These are phyloP conservation scores for Starmerella roubikii DNA, from an alignment of 805 yeast species.

Conservation along the genomic window DNA sequence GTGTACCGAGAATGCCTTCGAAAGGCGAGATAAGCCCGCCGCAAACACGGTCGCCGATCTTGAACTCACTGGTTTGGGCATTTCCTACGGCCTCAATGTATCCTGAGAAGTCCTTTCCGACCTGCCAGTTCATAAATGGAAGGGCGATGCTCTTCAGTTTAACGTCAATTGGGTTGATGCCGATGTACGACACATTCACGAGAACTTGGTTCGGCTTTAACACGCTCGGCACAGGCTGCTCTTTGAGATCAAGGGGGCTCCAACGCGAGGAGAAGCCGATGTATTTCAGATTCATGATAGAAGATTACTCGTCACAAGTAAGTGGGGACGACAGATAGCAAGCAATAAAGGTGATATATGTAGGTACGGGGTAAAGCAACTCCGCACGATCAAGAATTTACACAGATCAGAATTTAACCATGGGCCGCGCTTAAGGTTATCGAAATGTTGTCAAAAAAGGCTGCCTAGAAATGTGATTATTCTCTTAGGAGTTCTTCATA, in stretches of 20 bases:
- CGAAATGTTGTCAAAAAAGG: too few species aligned
- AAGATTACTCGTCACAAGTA: too few species aligned
- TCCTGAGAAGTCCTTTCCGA: slow-evolving; percentile 64
- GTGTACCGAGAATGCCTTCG: slow-evolving; percentile 33
- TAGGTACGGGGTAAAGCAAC: too few species aligned
- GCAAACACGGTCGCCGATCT: slow-evolving; percentile 50
- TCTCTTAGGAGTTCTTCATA: too few species aligned
- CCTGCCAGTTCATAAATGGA: slow-evolving; percentile 5
- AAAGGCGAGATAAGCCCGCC: slow-evolving; percentile 33
- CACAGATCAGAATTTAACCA: too few species aligned
- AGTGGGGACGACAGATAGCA: too few species aligned
- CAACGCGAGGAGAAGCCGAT: slow-evolving; percentile 12
- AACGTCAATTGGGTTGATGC: slow-evolving; percentile 54
- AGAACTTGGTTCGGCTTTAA: slow-evolving; percentile 36
- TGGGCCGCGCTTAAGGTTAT: too few species aligned
- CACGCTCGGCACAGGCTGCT: slow-evolving; percentile 32
- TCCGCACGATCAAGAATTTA: too few species aligned
- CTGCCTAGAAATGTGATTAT: too few species aligned
- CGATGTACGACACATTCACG: slow-evolving; percentile 44
- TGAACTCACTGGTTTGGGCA: slow-evolving; percentile 28
- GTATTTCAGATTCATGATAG: slow-evolving; percentile 1
- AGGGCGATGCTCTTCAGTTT: slow-evolving; percentile 28
- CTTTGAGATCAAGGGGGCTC: slow-evolving; percentile 7
- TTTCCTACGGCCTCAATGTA: slow-evolving; percentile 42
- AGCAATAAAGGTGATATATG: too few species aligned